A percentile compares a stretch with the other conserved stretches of the same genome.
Conservation (phyloP, 2,329 filamentous ascomycete species). For the Dactylellina haptotyla region DNA sequence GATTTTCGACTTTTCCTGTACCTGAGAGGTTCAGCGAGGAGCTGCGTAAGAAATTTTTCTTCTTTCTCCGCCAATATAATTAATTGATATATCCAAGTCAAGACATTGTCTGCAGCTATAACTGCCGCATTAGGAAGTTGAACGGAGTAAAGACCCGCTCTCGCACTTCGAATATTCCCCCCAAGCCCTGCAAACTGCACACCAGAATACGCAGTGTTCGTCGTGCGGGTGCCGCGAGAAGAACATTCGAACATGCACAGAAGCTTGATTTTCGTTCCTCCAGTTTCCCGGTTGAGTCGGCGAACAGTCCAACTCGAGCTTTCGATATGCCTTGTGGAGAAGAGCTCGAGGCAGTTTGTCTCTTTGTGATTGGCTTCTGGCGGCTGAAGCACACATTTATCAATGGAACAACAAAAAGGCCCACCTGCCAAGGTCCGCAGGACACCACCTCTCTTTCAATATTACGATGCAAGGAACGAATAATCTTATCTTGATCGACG, state of each 20-base stretch:
- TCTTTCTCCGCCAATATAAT: constrained; percentile 23
- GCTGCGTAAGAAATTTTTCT: constrained; percentile 4
- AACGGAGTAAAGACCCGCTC: constrained; percentile 22
- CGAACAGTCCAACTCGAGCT: constrained; percentile 14
- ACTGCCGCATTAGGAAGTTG: constrained; percentile 43
- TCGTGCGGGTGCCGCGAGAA: constrained; percentile 14
- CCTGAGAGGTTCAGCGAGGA: neutral
- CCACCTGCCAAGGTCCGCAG: too few relatives aligned
- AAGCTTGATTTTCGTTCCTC: constrained; percentile 20
- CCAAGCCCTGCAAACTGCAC: neutral
- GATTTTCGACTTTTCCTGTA: constrained; percentile 9
- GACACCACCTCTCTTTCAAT: too few relatives aligned
- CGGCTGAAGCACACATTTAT: too few relatives aligned
- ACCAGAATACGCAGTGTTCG: neutral
- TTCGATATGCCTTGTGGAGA: constrained; percentile 20
- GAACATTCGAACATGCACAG: constrained; percentile 38
- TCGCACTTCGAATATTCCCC: neutral
- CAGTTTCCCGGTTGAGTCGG: constrained; percentile 27
- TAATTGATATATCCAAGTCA: constrained; percentile 23
- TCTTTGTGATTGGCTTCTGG: constrained; percentile 18
- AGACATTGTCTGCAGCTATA: constrained; percentile 9
- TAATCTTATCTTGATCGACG: constrained; percentile 34
- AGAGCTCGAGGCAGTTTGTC: constrained; percentile 14
- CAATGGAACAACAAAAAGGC: too few relatives aligned
- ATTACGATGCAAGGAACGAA: constrained; percentile 36